Evolutionary conservation across 106 monocot genomes (phyloP).

Genomic region (Dioscorea alata): DNA sequence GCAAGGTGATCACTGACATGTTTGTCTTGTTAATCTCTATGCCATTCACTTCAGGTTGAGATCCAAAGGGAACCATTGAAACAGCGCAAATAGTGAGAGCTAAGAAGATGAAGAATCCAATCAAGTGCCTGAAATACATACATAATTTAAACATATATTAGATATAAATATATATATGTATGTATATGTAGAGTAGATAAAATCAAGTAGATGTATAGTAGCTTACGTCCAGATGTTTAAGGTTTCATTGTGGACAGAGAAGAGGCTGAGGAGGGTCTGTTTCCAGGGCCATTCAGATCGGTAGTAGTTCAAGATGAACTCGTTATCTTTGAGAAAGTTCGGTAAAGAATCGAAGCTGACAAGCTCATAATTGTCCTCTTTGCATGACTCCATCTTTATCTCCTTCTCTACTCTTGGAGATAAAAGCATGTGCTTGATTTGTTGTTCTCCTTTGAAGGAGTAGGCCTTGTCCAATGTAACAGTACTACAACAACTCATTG

Average conservation of each 20-base stretch:
- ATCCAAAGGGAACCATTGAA: conserved; percentile 1
- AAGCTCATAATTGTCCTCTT: conserved; percentile 12
- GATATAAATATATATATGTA: background rate
- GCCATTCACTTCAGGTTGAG: too few relatives aligned
- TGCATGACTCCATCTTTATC: too few relatives aligned
- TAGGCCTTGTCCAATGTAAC: too few relatives aligned
- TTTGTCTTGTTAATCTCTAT: too few relatives aligned
- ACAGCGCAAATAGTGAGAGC: background rate
- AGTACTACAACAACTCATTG: too few relatives aligned
- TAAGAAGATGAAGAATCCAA: conserved; percentile 4
- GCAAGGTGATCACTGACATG: too few relatives aligned
- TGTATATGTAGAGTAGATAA: background rate
- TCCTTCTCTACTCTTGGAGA: too few relatives aligned
- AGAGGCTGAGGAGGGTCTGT: conserved; percentile 58
- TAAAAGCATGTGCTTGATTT: too few relatives aligned
- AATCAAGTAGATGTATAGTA: too few relatives aligned
- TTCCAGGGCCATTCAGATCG: conserved; percentile 72
- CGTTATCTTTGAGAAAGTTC: conserved; percentile 66
- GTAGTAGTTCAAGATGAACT: conserved; percentile 65
- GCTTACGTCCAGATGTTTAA: conserved; percentile 84
- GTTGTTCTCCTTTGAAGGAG: too few relatives aligned
- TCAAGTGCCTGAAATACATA: background rate
- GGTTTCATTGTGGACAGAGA: conserved; percentile 83
- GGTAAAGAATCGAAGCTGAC: conserved; percentile 52
- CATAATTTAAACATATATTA: background rate